Conservation (phyloP, 78 protist species). For the Salpingoeca rosetta region DNA sequence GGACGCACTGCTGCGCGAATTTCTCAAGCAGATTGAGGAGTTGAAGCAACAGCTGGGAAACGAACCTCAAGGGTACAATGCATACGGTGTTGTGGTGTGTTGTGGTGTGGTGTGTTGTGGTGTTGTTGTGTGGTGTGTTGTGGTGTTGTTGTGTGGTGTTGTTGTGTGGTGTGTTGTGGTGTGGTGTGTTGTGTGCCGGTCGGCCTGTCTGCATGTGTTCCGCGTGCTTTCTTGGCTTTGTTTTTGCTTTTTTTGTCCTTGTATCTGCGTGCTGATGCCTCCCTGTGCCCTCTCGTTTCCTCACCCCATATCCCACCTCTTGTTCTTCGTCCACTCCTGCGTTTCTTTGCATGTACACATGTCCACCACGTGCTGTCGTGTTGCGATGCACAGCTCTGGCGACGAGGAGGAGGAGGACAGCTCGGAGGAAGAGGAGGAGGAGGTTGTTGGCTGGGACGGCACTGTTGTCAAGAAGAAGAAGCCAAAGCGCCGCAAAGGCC, state of each 20-base stretch:
- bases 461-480: not conserved
- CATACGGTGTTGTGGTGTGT: no score
- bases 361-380: not conserved
- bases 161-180: no score
- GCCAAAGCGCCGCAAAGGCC: not conserved
- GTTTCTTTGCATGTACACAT: not conserved
- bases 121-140: no score
- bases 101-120: no score
- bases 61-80: no score
- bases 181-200: no score
- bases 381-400: not conserved
- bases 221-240: not conserved
- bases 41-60: constrained; percentile 9
- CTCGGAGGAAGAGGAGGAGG: not conserved
- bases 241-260: not conserved
- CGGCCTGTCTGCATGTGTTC: no score
- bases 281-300: not conserved
- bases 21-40: constrained; percentile 31
- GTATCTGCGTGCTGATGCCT: not conserved
- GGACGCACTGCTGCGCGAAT: constrained; percentile 67
- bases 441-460: no score
- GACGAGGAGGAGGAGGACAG: not conserved
- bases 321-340: not conserved
- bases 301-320: not conserved
- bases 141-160: no score